Evolutionary conservation across 164 flowering plant genomes (phyloP).

Genomic region (Buxus sempervirens): DNA sequence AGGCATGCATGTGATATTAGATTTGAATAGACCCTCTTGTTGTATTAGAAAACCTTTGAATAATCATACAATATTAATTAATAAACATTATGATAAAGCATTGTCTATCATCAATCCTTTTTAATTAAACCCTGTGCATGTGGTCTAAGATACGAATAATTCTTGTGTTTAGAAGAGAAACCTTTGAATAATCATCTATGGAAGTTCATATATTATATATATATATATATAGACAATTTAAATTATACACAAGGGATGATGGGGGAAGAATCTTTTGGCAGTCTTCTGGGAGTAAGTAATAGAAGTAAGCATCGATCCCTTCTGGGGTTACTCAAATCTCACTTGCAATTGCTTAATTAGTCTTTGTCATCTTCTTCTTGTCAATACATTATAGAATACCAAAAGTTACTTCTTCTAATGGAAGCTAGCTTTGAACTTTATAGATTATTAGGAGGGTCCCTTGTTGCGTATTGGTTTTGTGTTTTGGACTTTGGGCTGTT

Average conservation of each 20-base stretch:
- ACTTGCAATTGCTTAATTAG: slow-evolving; percentile 15
- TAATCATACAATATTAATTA: too few species aligned
- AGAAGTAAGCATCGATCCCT: background rate
- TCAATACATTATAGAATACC: slow-evolving; percentile 19
- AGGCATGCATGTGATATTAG: slow-evolving; percentile 30
- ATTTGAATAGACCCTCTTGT: slow-evolving; percentile 19
- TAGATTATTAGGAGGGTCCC: background rate
- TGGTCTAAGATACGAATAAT: background rate
- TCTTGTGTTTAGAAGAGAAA: background rate
- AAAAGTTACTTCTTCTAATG: slow-evolving; percentile 4
- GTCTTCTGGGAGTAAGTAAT: slow-evolving; percentile 1
- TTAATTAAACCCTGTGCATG: background rate
- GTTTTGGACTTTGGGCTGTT: slow-evolving; percentile 22
- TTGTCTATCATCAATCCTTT: too few species aligned
- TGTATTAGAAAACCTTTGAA: background rate
- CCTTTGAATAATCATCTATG: background rate
- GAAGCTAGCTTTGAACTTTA: slow-evolving; percentile 1
- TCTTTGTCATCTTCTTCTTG: slow-evolving; percentile 23
- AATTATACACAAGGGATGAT: too few species aligned
- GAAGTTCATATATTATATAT: background rate
- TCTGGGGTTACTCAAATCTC: slow-evolving; percentile 22
- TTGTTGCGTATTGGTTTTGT: slow-evolving; percentile 13
- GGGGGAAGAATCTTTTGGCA: slow-evolving; percentile 7
- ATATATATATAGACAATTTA: too few species aligned
- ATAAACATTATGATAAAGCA: too few species aligned